Evolutionary conservation across 2,329 filamentous ascomycete genomes (phyloP).

Genomic region (Teratosphaeria viscida): DNA sequence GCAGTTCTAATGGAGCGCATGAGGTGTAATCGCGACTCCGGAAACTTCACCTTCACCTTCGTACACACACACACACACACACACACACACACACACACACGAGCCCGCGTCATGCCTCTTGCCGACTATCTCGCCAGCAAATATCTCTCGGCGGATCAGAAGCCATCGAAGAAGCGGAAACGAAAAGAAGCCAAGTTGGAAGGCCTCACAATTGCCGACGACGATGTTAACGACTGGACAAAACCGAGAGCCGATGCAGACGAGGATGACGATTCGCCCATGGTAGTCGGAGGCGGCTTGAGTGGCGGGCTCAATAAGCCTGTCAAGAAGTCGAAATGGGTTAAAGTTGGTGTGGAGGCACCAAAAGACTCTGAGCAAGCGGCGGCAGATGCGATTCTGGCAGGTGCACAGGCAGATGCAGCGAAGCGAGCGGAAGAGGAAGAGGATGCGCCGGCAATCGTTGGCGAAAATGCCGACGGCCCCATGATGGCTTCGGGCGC

Average conservation of each 20-base stretch:
- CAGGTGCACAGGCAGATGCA: slow-evolving; percentile 24
- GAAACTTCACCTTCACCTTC: background rate
- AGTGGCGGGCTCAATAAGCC: slow-evolving; percentile 43
- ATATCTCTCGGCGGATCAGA: slow-evolving; percentile 64
- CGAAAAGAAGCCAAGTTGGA: slow-evolving; percentile 30
- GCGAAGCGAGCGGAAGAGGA: slow-evolving; percentile 20
- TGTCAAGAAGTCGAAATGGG: slow-evolving; percentile 78
- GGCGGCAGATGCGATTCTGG: slow-evolving; percentile 44
- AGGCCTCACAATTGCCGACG: slow-evolving; percentile 40
- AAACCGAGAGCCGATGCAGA: slow-evolving; percentile 38
- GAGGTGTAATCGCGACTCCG: background rate
- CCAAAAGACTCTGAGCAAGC: slow-evolving; percentile 46
- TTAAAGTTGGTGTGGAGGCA: slow-evolving; percentile 48
- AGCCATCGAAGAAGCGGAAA: slow-evolving; percentile 45
- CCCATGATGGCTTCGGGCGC: slow-evolving; percentile 80
- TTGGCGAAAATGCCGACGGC: slow-evolving; percentile 39
- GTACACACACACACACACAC: background rate
- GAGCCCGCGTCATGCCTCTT: slow-evolving; percentile 43
- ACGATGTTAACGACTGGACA: slow-evolving; percentile 45
- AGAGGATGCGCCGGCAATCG: slow-evolving; percentile 40
- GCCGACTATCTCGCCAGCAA: slow-evolving; percentile 82
- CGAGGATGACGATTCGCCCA: slow-evolving; percentile 45
- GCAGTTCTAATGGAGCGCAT: background rate
- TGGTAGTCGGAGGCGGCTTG: slow-evolving; percentile 30
- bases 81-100: background rate